Evolutionary conservation across 2,329 filamentous ascomycete genomes (phyloP), one percentile per base, ranked within the genome.

Genomic region (Pezicula radicicola): DNA sequence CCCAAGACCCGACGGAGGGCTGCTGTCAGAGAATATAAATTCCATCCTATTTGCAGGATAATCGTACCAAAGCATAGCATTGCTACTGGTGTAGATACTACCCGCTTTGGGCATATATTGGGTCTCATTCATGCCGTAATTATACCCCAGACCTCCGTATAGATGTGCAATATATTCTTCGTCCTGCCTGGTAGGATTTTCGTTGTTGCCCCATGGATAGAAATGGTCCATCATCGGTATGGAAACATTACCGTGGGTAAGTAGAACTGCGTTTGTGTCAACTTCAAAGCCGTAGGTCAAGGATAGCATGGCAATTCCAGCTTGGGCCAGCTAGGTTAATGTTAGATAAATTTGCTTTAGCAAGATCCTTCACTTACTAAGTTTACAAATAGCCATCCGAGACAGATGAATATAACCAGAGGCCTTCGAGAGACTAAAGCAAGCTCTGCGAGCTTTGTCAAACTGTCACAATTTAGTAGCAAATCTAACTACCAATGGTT

Each of bases 131-230:
- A 59, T 50, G 19, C 53, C 49, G 46, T 63, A 69, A 3, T 64
- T 68, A 5, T 68, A 65, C 2, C 66, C 67, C 9, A 75, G 55
- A 10, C 65, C 66, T 8, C 74, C 73, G 48, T 71, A 69, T 70
- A 66, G 69, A 35, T 75, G 74, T 12, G 75, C 74, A 1, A 70
- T 72, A 44, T 72, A 75, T 46, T 72, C 63, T 19, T 73, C 62
- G 21, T 72, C 70, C n/a, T 57, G 54, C 56, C 63, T 13, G 55
- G 48, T 39, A 7, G 53, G 51, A 6, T 52, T 2, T 46, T 48
- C 5, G 50, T 56, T 9, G 57, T 15, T 71, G 45, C 47, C 41
- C 58, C 68, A 27, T 46, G 60, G 37, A 63, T 68, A 55, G 67
- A 67, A 51, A 72, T 67, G 35, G 51, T 61, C 7, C 63, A 77